Conservation (phyloP, 148 eudicot species). For the Dysphania ambrosioides region DNA sequence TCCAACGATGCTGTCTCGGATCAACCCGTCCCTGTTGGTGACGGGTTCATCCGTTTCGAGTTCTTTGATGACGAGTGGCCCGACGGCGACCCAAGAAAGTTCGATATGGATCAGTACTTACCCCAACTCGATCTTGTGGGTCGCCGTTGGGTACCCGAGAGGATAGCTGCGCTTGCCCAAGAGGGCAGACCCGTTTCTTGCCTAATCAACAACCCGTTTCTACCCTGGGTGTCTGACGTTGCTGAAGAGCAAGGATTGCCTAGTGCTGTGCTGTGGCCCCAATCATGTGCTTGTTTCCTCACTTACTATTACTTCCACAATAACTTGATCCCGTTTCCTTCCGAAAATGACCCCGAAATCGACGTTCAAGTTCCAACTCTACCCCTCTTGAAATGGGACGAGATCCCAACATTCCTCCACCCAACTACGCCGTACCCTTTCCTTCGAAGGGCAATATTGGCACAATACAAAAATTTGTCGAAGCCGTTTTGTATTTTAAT, state of each 20-base stretch:
- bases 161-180: conserved; percentile 40
- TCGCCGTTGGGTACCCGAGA: conserved; percentile 41
- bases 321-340: conserved; percentile 47
- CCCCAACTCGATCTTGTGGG: conserved; percentile 48
- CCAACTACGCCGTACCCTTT: conserved; percentile 59
- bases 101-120: conserved; percentile 46
- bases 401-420: conserved; percentile 65
- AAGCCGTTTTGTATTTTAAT: conserved; percentile 59
- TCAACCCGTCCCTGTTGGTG: conserved; percentile 43
- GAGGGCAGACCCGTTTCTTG: conserved; percentile 59
- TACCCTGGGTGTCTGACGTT: conserved; percentile 85
- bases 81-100: conserved; percentile 35
- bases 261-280: conserved; percentile 76
- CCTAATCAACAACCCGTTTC: conserved; percentile 69
- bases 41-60: conserved; percentile 65
- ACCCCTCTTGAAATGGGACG: conserved; percentile 60
- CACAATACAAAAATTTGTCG: conserved; percentile 50
- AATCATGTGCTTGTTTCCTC: conserved; percentile 61
- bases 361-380: conserved; percentile 54
- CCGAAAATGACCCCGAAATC: conserved; percentile 40
- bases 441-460: conserved; percentile 49
- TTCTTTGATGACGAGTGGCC: conserved; percentile 60
- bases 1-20: conserved; percentile 35
- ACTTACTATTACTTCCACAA: conserved; percentile 56
- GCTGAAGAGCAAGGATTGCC: conserved; percentile 54